phyloP scores from a whole-genome alignment of 2,329 filamentous ascomycete species.

The Ophiocordyceps camponoti-rufipedis region DNA sequence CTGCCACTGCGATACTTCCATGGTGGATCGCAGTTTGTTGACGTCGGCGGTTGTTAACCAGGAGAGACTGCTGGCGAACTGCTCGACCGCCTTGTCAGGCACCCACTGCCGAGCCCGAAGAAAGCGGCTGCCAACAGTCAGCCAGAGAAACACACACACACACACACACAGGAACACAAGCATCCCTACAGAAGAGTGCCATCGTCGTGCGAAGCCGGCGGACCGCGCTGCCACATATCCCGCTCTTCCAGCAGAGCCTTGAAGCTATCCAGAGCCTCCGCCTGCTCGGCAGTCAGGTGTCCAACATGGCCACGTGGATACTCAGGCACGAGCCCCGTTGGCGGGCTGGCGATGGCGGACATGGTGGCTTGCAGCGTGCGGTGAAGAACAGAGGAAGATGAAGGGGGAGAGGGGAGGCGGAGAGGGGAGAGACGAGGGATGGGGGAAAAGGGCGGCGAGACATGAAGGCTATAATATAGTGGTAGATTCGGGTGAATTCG shows the following conservation, averaged over 20 bases:
- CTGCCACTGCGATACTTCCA: slow-evolving; percentile 73
- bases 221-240: slow-evolving; percentile 35
- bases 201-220: slow-evolving; percentile 38
- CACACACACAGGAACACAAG: background rate
- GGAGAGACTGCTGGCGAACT: slow-evolving; percentile 77
- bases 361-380: too few relatives aligned
- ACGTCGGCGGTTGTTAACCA: slow-evolving; percentile 72
- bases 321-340: background rate
- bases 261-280: slow-evolving; percentile 50
- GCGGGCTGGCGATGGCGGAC: too few relatives aligned
- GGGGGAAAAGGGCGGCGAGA: too few relatives aligned
- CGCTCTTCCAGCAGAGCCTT: slow-evolving; percentile 48
- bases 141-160: background rate
- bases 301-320: slow-evolving; percentile 69
- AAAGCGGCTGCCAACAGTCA: slow-evolving; percentile 48
- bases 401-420: background rate
- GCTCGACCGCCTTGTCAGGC: slow-evolving; percentile 56
- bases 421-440: background rate
- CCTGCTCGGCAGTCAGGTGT: slow-evolving; percentile 53
- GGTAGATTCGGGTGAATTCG: too few relatives aligned
- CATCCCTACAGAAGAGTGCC: slow-evolving; percentile 43
- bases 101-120: slow-evolving; percentile 71
- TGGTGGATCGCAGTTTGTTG: slow-evolving; percentile 65
- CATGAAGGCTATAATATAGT: too few relatives aligned
- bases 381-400: background rate